Conservation (phyloP, 1,284 basidiomycete species). For the Inonotus hispidus region DNA sequence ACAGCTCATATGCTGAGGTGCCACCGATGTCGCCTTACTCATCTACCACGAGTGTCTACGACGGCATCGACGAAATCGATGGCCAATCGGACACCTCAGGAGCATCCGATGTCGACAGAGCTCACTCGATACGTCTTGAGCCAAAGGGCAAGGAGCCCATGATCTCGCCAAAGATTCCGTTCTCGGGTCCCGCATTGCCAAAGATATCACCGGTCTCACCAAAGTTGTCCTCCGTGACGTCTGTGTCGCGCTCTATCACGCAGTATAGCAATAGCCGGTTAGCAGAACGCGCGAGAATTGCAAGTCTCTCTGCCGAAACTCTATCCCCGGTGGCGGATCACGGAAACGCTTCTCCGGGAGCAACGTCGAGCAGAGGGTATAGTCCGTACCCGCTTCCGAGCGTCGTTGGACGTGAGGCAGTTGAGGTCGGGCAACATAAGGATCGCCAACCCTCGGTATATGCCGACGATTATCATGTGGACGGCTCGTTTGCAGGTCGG, state of each 20-base stretch:
- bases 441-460: not conserved
- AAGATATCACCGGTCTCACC: not conserved
- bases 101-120: not conserved
- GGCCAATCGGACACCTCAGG: not conserved
- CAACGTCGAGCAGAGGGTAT: not conserved
- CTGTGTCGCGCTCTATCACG: not conserved
- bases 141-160: not conserved
- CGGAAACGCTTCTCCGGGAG: not conserved
- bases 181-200: not conserved
- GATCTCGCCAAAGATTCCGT: not conserved
- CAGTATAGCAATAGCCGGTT: constrained; percentile 7
- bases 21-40: constrained; percentile 5
- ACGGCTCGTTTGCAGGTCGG: not conserved
- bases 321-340: not conserved
- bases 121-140: not conserved
- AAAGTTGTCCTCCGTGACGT: not conserved
- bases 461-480: not conserved
- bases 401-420: not conserved
- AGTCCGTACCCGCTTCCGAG: not conserved
- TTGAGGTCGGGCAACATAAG: not conserved
- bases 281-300: constrained; percentile 6
- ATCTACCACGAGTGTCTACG: not conserved
- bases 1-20: not conserved
- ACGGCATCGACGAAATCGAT: not conserved
- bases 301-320: not conserved